phyloP scores from a whole-genome alignment of 169 alveolate genomes.

The Besnoitia besnoiti region DNA sequence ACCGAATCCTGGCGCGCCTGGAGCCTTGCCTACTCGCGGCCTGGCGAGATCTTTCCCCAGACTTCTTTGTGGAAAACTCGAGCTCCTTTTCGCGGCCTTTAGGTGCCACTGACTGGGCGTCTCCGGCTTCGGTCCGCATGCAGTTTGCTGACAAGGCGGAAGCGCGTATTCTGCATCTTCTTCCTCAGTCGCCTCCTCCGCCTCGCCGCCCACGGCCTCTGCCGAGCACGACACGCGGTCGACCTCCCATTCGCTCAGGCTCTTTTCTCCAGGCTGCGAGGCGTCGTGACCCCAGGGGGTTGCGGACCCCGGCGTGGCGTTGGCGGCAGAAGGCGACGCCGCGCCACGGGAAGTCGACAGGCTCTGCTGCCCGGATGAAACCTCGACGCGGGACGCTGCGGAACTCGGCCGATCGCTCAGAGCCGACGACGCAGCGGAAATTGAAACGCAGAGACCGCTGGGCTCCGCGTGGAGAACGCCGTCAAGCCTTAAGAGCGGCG shows the following conservation, averaged over 20 bases:
- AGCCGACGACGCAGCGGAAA: not conserved
- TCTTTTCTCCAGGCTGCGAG: not conserved
- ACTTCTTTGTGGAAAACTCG: not conserved
- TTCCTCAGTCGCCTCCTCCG: not conserved
- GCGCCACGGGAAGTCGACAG: no score
- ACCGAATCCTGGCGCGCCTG: not conserved
- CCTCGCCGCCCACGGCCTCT: not conserved
- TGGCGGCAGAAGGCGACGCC: not conserved
- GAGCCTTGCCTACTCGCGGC: not conserved
- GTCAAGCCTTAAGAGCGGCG: not conserved
- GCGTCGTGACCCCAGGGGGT: no score
- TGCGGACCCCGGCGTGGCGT: no score
- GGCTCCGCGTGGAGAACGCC: not conserved
- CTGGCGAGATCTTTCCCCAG: not conserved
- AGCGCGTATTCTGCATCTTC: not conserved
- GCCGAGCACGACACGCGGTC: not conserved
- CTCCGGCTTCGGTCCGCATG: no score
- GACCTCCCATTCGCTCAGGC: not conserved
- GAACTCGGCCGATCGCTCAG: not conserved
- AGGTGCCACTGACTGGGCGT: no score
- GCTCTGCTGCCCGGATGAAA: no score
- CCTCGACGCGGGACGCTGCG: not conserved
- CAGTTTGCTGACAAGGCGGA: no score
- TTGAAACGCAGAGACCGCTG: not conserved
- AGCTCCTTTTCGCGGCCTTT: not conserved